A percentile compares a stretch with the other conserved stretches of the same genome.
These are phyloP conservation scores for Petunia hybrid DNA, from an alignment of 305 asterid genomes.

Conservation along the genomic window DNA sequence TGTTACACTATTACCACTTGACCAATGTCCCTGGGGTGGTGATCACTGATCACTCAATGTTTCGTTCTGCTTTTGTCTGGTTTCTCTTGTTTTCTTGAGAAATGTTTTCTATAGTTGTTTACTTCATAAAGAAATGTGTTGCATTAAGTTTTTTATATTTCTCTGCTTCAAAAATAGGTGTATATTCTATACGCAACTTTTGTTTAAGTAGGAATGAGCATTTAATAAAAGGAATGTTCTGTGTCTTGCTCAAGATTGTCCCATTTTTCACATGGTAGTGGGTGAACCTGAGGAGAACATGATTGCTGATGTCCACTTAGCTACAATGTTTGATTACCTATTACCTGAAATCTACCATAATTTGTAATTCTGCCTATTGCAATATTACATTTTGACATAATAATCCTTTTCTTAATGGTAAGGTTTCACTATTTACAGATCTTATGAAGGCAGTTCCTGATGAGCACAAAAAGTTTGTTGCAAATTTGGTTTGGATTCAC, in stretches of 20 bases:
- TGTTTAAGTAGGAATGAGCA: background rate
- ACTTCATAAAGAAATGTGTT: background rate
- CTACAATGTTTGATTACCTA: background rate
- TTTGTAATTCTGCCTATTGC: background rate
- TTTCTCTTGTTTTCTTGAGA: background rate
- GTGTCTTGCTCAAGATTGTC: background rate
- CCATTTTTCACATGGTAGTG: background rate
- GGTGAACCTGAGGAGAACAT: background rate
- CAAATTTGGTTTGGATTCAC: constrained; percentile 89
- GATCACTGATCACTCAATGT: background rate
- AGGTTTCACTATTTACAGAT: constrained; percentile 46
- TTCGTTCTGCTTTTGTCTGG: background rate
- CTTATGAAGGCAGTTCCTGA: constrained; percentile 78
- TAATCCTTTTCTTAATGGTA: background rate
- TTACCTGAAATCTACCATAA: background rate
- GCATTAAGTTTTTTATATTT: background rate
- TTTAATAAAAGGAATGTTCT: background rate
- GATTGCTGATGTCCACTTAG: constrained; percentile 4
- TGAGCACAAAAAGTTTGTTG: constrained; percentile 84
- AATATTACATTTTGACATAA: background rate
- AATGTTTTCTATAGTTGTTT: background rate
- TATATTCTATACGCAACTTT: background rate
- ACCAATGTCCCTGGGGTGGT: background rate
- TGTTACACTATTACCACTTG: too few species aligned
- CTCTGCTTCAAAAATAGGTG: background rate